phyloP scores from a whole-genome alignment of 371 early-diverging fungal genomes.

The Mortierella sp. region DNA sequence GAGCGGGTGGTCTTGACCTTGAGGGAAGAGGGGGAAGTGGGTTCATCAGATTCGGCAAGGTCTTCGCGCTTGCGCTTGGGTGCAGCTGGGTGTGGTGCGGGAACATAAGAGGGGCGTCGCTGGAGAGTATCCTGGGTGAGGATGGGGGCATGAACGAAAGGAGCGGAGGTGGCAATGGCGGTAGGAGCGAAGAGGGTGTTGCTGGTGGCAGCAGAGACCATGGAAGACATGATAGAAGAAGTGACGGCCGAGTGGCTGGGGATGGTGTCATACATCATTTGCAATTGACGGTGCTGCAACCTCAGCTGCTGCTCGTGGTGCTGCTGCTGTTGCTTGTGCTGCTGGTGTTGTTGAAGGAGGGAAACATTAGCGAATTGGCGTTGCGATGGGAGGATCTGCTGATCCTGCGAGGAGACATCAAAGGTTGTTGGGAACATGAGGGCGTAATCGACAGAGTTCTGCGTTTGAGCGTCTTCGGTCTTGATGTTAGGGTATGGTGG shows the following conservation, averaged over 20 bases:
- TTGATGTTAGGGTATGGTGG: conserved; percentile 42
- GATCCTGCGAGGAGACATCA: conserved; percentile 19
- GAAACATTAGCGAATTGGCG: conserved; percentile 15
- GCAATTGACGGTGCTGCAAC: conserved; percentile 30
- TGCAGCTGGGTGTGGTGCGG: conserved; percentile 43
- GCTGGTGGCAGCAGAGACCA: conserved; percentile 8
- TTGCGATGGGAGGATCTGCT: conserved; percentile 22
- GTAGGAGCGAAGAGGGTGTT: conserved; percentile 13
- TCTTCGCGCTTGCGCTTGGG: conserved; percentile 45
- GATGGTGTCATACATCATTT: conserved; percentile 29
- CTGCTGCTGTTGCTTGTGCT: conserved; percentile 38
- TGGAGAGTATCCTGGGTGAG: conserved; percentile 8
- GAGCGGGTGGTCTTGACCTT: conserved; percentile 40
- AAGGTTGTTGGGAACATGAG: conserved; percentile 29
- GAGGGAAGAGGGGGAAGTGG: neutral
- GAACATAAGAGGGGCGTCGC: conserved; percentile 14
- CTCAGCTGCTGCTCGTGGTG: conserved; percentile 32
- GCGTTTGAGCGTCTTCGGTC: conserved; percentile 32
- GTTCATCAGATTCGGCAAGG: conserved; percentile 20
- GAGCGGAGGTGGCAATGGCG: conserved; percentile 19
- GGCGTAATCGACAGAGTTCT: conserved; percentile 20
- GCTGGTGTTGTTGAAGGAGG: conserved; percentile 34
- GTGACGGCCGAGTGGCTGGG: conserved; percentile 22
- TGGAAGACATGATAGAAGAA: conserved; percentile 22
- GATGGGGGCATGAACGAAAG: conserved; percentile 22